These are phyloP conservation scores for Solanum pimpinellifolium DNA, from an alignment of 257 asterid genomes.

Conservation along the genomic window DNA sequence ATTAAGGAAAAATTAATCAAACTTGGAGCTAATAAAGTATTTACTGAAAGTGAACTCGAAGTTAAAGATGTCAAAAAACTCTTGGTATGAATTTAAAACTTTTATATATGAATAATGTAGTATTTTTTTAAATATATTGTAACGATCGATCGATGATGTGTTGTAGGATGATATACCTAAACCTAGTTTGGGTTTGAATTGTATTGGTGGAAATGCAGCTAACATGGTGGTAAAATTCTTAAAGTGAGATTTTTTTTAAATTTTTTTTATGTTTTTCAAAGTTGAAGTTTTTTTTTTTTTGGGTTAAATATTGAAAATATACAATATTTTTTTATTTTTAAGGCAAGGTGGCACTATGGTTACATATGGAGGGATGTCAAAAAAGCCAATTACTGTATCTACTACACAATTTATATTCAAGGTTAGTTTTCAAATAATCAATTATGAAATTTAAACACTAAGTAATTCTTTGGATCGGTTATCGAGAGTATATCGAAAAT, in stretches of 20 bases:
- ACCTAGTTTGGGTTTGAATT: conserved; percentile 75
- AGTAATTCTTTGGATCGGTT: background rate
- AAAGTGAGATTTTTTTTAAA: conserved; percentile 40
- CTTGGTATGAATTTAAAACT: conserved; percentile 34
- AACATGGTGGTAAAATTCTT: conserved; percentile 22
- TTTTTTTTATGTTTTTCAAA: background rate
- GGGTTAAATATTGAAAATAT: background rate
- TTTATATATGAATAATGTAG: background rate
- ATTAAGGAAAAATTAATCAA: too few species aligned
- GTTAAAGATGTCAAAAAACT: conserved; percentile 39
- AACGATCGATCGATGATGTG: background rate
- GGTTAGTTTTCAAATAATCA: conserved; percentile 17
- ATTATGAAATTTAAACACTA: background rate
- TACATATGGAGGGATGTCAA: background rate
- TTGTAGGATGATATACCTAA: conserved; percentile 55
- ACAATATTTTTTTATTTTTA: background rate
- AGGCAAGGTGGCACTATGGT: conserved; percentile 12
- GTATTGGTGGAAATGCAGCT: conserved; percentile 60
- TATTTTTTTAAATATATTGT: background rate
- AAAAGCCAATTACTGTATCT: conserved; percentile 42
- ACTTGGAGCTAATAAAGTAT: too few species aligned
- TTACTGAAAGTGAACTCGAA: background rate
- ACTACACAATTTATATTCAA: conserved; percentile 77
- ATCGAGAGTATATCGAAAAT: too few species aligned
- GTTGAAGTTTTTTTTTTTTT: background rate